Evolutionary conservation across 1,139 yeast genomes (phyloP).

Genomic region (Blastobotrys ciferrii): DNA sequence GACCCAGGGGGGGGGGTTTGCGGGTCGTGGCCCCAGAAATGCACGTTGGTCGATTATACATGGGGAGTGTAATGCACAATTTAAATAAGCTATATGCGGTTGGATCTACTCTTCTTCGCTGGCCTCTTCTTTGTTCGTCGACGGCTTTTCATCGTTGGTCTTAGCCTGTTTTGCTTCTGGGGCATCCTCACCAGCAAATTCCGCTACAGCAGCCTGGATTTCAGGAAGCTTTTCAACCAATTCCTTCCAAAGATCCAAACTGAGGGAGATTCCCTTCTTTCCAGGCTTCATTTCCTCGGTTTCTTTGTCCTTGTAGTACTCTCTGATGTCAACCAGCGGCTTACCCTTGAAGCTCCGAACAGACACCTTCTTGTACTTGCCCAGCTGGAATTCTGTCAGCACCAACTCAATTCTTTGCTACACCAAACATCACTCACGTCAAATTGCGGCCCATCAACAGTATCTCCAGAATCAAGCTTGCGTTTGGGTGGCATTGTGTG

Average conservation of each 20-base stretch:
- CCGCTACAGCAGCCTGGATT: conserved; percentile 58
- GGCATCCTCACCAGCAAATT: conserved; percentile 11
- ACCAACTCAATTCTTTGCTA: background rate
- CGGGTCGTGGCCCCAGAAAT: too few species aligned
- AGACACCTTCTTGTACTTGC: conserved; percentile 66
- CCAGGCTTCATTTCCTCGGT: conserved; percentile 70
- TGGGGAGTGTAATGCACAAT: too few species aligned
- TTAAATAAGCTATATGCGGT: too few species aligned
- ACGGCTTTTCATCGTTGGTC: too few species aligned
- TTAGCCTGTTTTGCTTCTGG: conserved; percentile 1
- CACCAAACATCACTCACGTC: conserved; percentile 8
- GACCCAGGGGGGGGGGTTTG: too few species aligned
- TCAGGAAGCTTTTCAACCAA: conserved; percentile 52
- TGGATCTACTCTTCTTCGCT: too few species aligned
- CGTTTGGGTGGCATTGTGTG: too few species aligned
- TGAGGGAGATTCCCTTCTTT: conserved; percentile 77
- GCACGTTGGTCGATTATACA: too few species aligned
- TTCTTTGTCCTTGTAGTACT: conserved; percentile 61
- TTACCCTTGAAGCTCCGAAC: conserved; percentile 66
- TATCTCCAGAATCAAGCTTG: background rate
- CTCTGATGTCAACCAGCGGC: conserved; percentile 74
- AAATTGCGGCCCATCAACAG: conserved; percentile 2
- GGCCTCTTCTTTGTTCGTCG: too few species aligned
- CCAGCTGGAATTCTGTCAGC: conserved; percentile 42
- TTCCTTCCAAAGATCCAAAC: conserved; percentile 64